Evolutionary conservation across 176 grass and related monocot species (phyloP), one percentile per base, ranked within the genome.

Genomic region (Leersia perrieri): DNA sequence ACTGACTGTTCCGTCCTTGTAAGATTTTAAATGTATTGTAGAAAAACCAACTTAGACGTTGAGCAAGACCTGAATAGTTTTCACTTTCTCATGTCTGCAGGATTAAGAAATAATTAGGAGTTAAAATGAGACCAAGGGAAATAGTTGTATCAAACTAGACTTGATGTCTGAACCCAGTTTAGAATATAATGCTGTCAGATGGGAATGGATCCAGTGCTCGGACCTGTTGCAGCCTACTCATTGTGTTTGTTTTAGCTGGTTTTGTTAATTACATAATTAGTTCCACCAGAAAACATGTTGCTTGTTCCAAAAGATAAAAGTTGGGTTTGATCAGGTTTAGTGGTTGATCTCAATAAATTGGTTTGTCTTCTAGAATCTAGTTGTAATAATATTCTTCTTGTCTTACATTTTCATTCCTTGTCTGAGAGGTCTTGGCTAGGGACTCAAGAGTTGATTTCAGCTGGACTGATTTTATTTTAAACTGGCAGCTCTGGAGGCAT

Each of bases 401-500:
- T 20, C 33, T 45, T 47, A 15, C 28, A 64, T 82, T 64, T 9
- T 15, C 63, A 39, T n/a, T 41, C 18, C 38, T 62, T 60, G 18
- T 33, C 7, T 1, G 11, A 60, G 78, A 44, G 53, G 11, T 72
- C 18, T 41, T 32, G 34, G 36, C 28, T 44, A 12, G 20, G 4
- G 20, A 82, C 40, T 66, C 66, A 66, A 18, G 29, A 31, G 22
- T 9, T 42, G 14, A 33, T 68, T 49, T 20, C 65, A 10, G 31
- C 41, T 29, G 36, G 26, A 25, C 10, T 83, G 39, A 70, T 82
- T 78, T 57, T 39, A 28, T 64, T 74, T n/a, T 83, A 3, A 79
- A 41, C 7, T 78, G 76, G 61, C 84, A 98, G 95, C 55, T 86
- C 72, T 79, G 90, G 90, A 80, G 95, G 95, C 10, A 7, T 87